phyloP scores from a whole-genome alignment of 2,329 filamentous ascomycete species.

The Fusarium neocosmosporiellum region DNA sequence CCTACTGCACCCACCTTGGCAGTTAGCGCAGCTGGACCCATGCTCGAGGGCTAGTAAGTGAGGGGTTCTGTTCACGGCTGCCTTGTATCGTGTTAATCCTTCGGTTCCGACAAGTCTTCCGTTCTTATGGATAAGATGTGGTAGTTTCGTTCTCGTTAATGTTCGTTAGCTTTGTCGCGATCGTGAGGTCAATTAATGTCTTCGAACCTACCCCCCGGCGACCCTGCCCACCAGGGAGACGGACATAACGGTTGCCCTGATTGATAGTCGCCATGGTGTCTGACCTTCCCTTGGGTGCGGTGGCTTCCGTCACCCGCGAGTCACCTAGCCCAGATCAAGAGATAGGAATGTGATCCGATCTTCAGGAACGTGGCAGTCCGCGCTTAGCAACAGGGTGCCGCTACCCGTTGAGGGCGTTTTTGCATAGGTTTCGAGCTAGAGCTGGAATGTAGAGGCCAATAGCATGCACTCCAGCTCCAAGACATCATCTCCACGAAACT shows the following conservation, averaged over 20 bases:
- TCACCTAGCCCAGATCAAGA: background rate
- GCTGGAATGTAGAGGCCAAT: background rate
- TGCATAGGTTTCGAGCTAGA: background rate
- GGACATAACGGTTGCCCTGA: background rate
- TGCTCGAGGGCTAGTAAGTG: background rate
- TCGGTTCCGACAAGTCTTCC: background rate
- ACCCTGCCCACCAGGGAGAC: background rate
- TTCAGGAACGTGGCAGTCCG: background rate
- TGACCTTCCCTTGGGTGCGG: background rate
- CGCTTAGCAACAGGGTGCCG: background rate
- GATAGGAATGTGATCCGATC: background rate
- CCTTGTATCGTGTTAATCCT: background rate
- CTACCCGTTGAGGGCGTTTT: background rate
- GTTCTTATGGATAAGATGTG: background rate
- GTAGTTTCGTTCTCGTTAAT: background rate
- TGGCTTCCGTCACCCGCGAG: background rate
- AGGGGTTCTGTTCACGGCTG: background rate
- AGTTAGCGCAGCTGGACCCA: background rate
- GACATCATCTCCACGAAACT: background rate
- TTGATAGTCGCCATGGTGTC: background rate
- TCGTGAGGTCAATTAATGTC: background rate
- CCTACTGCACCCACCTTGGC: slow-evolving; percentile 1
- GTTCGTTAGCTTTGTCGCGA: background rate
- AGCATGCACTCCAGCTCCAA: background rate
- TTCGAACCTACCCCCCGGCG: background rate